A percentile compares a stretch with the other conserved stretches of the same genome.
phyloP scores from a whole-genome alignment of 305 asterid species.

The Andrographis paniculata region DNA sequence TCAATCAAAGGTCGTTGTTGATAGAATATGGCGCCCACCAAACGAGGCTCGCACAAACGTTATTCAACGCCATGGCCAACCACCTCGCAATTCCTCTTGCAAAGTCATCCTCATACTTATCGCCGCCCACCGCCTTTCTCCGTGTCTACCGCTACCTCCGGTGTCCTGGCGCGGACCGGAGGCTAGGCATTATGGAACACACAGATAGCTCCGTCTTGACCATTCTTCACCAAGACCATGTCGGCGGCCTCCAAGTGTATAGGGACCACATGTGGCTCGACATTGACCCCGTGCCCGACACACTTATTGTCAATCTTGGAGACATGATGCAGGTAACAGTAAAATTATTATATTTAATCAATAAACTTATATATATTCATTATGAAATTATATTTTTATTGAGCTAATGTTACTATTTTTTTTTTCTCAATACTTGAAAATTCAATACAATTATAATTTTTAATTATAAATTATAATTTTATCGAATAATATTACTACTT shows the following conservation, averaged over 20 bases:
- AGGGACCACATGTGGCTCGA: conserved; percentile 49
- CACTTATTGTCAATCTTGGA: conserved; percentile 69
- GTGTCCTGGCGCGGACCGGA: conserved; percentile 31
- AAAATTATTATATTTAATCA: too few relatives aligned
- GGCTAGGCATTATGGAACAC: conserved; percentile 64
- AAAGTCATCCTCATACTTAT: conserved; percentile 34
- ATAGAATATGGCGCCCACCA: conserved; percentile 67
- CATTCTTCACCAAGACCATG: conserved; percentile 69
- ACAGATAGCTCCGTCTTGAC: conserved; percentile 80
- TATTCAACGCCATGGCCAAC: conserved; percentile 39
- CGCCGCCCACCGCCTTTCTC: conserved; percentile 41
- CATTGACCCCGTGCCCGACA: conserved; percentile 41
- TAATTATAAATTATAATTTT: too few relatives aligned
- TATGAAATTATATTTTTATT: too few relatives aligned
- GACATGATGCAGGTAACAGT: conserved; percentile 72
- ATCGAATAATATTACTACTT: too few relatives aligned
- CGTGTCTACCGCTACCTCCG: conserved; percentile 81
- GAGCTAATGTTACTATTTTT: too few relatives aligned
- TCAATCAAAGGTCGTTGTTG: conserved; percentile 34
- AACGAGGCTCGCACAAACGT: conserved; percentile 36
- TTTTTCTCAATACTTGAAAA: too few relatives aligned
- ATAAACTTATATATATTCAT: too few relatives aligned
- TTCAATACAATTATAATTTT: too few relatives aligned
- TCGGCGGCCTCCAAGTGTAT: conserved; percentile 72
- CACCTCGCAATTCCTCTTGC: conserved; percentile 33